phyloP scores from a whole-genome alignment of 2,329 filamentous ascomycete genomes.

The Aspergillus novofumigatus region DNA sequence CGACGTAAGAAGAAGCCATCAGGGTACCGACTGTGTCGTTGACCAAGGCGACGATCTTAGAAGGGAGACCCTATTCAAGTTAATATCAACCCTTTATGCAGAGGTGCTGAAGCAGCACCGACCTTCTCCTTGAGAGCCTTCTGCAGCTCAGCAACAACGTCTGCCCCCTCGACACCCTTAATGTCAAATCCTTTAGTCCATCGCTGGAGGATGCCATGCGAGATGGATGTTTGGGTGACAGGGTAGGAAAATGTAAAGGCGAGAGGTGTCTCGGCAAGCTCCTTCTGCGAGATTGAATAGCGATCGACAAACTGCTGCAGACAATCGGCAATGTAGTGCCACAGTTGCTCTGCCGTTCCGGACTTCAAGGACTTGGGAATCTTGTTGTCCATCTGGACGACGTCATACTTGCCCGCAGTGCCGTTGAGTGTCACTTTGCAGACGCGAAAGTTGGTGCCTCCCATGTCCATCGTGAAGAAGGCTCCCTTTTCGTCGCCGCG shows the following conservation, averaged over 20 bases:
- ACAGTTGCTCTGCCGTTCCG: conserved; percentile 70
- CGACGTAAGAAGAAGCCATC: conserved; percentile 87
- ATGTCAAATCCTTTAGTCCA: conserved; percentile 95
- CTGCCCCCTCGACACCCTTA: conserved; percentile 76
- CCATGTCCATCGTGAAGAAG: conserved; percentile 81
- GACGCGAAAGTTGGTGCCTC: conserved; percentile 83
- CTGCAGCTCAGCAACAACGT: conserved; percentile 79
- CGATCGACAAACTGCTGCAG: conserved; percentile 74
- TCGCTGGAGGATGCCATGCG: conserved; percentile 77
- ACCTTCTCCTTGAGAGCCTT: conserved; percentile 63
- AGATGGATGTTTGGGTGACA: conserved; percentile 77
- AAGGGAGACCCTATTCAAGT: conserved; percentile 63
- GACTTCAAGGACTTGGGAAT: conserved; percentile 82
- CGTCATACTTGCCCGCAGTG: conserved; percentile 73
- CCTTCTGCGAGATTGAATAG: conserved; percentile 53
- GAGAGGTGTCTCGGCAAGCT: conserved; percentile 55
- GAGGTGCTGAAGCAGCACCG: conserved; percentile 6
- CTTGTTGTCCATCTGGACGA: conserved; percentile 81
- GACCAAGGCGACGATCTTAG: conserved; percentile 79
- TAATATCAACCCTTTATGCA: not conserved
- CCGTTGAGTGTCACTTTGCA: conserved; percentile 79
- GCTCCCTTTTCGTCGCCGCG: conserved; percentile 76
- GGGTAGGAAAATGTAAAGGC: conserved; percentile 91
- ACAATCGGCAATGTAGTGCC: conserved; percentile 83
- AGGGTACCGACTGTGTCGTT: conserved; percentile 94